Percentiles rank a stretch among this genome's conserved stretches.
Evolutionary conservation across 1,284 basidiomycete species (phyloP).

Genomic region (Flammula alnicola): DNA sequence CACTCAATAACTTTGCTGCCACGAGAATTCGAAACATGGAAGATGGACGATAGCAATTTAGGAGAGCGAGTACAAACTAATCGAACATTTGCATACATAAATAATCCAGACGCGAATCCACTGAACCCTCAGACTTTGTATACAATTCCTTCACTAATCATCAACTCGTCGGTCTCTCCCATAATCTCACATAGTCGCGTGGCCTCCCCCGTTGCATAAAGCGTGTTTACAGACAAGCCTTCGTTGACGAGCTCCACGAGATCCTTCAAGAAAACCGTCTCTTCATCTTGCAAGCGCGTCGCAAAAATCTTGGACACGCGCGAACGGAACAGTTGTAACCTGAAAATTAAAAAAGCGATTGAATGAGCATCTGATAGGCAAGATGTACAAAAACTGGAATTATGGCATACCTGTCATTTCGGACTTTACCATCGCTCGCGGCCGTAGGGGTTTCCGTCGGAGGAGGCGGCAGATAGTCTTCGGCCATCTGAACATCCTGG

Average conservation of each 20-base stretch:
- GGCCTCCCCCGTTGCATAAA: slow-evolving; percentile 86
- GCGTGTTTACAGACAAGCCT: slow-evolving; percentile 66
- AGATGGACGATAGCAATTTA: background rate
- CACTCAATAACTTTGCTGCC: too few relatives aligned
- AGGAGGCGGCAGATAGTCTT: slow-evolving; percentile 37
- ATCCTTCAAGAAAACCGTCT: slow-evolving; percentile 72
- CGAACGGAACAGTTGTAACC: slow-evolving; percentile 78
- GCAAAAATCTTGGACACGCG: slow-evolving; percentile 76
- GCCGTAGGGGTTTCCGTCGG: slow-evolving; percentile 34
- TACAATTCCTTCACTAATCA: slow-evolving; percentile 84
- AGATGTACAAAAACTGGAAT: slow-evolving; percentile 10
- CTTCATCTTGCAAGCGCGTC: slow-evolving; percentile 72
- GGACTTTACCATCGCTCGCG: slow-evolving; percentile 46
- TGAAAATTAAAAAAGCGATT: slow-evolving; percentile 32
- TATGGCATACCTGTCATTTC: slow-evolving; percentile 56
- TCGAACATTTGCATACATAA: background rate
- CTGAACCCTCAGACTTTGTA: slow-evolving; percentile 62
- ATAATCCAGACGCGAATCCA: slow-evolving; percentile 9
- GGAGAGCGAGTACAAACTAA: slow-evolving; percentile 12
- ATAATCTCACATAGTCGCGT: slow-evolving; percentile 76
- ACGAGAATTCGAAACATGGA: background rate
- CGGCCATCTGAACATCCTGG: slow-evolving; percentile 68
- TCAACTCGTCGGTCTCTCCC: slow-evolving; percentile 85
- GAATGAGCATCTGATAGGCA: slow-evolving; percentile 9
- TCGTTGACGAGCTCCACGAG: slow-evolving; percentile 83